Conservation (phyloP, 352 stramenopile genomes). For the Globisporangium ultimum region DNA sequence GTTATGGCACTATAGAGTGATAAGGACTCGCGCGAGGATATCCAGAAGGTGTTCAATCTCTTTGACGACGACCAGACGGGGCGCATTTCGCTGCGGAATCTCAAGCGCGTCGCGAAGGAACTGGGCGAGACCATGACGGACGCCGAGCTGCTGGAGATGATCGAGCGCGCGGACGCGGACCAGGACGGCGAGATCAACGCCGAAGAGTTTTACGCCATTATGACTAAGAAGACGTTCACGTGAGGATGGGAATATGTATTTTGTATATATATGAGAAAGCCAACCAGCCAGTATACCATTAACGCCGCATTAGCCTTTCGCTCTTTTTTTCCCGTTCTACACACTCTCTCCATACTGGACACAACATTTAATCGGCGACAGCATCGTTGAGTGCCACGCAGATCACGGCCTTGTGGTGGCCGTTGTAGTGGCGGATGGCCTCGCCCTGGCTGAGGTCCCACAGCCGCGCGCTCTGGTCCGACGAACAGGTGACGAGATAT, state of each 20-base stretch:
- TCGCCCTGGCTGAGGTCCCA: conserved; percentile 94
- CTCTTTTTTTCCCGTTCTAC: not conserved
- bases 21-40: conserved; percentile 95
- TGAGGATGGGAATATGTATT: conserved; percentile 19
- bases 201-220: conserved; percentile 98
- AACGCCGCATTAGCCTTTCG: not conserved
- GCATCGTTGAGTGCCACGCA: conserved; percentile 87
- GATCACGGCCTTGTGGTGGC: conserved; percentile 89
- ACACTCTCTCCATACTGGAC: not conserved
- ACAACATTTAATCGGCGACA: conserved; percentile 42
- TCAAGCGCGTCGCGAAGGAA: conserved; percentile 97
- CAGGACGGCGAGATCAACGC: conserved; percentile 96
- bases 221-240: conserved; percentile 95
- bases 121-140: conserved; percentile 99
- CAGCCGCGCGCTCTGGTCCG: conserved; percentile 94
- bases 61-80: conserved; percentile 98
- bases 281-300: not conserved
- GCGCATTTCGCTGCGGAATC: conserved; percentile 96
- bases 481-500: conserved; percentile 97
- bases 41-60: conserved; percentile 95
- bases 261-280: conserved; percentile 4
- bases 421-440: conserved; percentile 86
- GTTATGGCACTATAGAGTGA: conserved; percentile 89
- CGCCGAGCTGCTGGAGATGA: conserved; percentile 99
- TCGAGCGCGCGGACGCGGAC: conserved; percentile 95